Percentiles rank a stretch among this genome's conserved stretches.
Evolutionary conservation across 2,329 filamentous ascomycete genomes (phyloP).

Genomic region (Camptophora hylomeconis): DNA sequence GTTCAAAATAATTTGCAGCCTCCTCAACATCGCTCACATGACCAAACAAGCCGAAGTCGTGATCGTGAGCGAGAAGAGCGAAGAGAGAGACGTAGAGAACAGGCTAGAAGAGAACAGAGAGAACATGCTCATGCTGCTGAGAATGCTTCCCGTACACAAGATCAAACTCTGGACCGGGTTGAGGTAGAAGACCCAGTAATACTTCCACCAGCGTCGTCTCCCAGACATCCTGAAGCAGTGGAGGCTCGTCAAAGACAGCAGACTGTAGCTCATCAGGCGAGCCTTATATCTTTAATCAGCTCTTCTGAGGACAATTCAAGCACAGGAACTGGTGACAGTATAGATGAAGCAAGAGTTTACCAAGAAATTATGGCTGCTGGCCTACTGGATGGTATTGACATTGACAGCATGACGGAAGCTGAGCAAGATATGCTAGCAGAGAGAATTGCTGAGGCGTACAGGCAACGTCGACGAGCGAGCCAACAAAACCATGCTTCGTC

Average conservation of each 20-base stretch:
- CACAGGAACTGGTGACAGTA: constrained; percentile 44
- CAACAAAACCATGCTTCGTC: too few relatives aligned
- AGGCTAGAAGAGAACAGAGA: constrained; percentile 22
- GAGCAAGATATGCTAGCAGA: constrained; percentile 86
- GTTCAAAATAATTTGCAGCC: constrained; percentile 10
- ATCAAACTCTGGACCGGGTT: too few relatives aligned
- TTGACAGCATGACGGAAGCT: constrained; percentile 70
- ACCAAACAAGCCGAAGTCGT: constrained; percentile 25
- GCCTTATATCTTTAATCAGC: constrained; percentile 71
- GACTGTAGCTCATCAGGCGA: constrained; percentile 77
- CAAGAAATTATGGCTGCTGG: constrained; percentile 82
- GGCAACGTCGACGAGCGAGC: constrained; percentile 51
- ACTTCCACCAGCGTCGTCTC: constrained; percentile 12
- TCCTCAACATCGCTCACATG: constrained; percentile 1
- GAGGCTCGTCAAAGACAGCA: constrained; percentile 23
- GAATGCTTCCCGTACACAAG: too few relatives aligned
- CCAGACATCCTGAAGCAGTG: constrained; percentile 17
- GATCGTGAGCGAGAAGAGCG: constrained; percentile 29
- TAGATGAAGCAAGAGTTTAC: constrained; percentile 75
- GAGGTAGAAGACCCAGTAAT: constrained; percentile 1
- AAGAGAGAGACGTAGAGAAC: constrained; percentile 26
- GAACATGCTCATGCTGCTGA: too few relatives aligned
- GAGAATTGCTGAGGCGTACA: constrained; percentile 78
- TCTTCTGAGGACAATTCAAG: constrained; percentile 50
- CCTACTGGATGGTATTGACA: constrained; percentile 71